These are phyloP conservation scores for Fusarium austroafricanum DNA, from an alignment of 2,329 filamentous ascomycete genomes.

Conservation along the genomic window DNA sequence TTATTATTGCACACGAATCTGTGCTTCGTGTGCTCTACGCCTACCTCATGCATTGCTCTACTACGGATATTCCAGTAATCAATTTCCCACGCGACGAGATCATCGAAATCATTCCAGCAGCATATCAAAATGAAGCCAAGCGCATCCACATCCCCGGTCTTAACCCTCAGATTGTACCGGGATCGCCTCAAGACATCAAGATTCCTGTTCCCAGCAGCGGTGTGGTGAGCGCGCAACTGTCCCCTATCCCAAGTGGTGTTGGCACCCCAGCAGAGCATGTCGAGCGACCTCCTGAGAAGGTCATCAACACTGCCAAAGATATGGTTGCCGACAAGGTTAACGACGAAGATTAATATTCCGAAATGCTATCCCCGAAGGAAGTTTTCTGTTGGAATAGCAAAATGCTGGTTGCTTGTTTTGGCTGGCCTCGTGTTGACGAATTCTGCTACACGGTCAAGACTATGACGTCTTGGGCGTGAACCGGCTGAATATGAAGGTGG, in stretches of 20 bases:
- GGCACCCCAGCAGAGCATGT: constrained; percentile 59
- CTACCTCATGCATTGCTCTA: constrained; percentile 98
- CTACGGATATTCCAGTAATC: constrained; percentile 90
- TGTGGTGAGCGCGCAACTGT: constrained; percentile 53
- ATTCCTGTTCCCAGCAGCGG: constrained; percentile 73
- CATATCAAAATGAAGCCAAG: constrained; percentile 96
- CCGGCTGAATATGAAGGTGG: constrained; percentile 34
- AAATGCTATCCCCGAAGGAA: neutral
- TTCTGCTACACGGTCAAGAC: neutral
- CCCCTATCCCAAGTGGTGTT: constrained; percentile 61
- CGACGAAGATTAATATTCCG: constrained; percentile 59
- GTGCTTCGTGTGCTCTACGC: constrained; percentile 97
- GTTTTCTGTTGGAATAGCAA: constrained; percentile 1
- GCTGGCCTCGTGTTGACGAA: neutral
- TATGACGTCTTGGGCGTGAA: constrained; percentile 12
- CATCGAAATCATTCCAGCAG: constrained; percentile 97
- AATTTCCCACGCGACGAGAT: constrained; percentile 97
- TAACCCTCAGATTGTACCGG: constrained; percentile 75
- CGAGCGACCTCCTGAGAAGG: constrained; percentile 60
- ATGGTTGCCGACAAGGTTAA: constrained; percentile 64
- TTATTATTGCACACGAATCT: constrained; percentile 98
- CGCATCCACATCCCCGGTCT: constrained; percentile 84
- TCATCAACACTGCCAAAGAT: constrained; percentile 62
- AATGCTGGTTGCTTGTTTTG: neutral
- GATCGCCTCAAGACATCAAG: constrained; percentile 82